Evolutionary conservation across 2,329 filamentous ascomycete genomes (phyloP).

Genomic region (Calycina marina): DNA sequence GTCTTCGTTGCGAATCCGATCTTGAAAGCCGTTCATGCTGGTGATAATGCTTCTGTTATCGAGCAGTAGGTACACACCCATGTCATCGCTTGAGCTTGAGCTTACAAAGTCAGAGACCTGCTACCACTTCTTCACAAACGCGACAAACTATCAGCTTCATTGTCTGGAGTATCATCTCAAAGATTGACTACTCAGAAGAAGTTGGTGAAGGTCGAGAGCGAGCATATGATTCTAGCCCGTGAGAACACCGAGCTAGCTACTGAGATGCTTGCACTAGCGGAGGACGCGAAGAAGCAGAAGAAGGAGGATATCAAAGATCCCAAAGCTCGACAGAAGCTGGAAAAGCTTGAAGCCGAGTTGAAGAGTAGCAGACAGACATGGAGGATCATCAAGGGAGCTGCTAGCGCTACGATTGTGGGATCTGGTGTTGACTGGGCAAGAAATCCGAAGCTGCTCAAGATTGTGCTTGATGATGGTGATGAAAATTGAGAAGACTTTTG

Average conservation of each 20-base stretch:
- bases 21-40: conserved; percentile 61
- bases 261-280: conserved; percentile 47
- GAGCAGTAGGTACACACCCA: conserved; percentile 42
- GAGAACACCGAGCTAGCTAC: conserved; percentile 49
- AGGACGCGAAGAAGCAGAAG: conserved; percentile 37
- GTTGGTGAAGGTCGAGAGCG: conserved; percentile 41
- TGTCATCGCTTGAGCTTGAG: conserved; percentile 3
- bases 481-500: conserved; percentile 23
- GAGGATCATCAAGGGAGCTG: conserved; percentile 62
- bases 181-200: conserved; percentile 35
- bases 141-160: conserved; percentile 48
- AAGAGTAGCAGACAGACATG: conserved; percentile 50
- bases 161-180: conserved; percentile 43
- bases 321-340: conserved; percentile 38
- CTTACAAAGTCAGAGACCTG: conserved; percentile 27
- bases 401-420: conserved; percentile 65
- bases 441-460: conserved; percentile 49
- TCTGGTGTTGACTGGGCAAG: conserved; percentile 73
- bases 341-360: conserved; percentile 41
- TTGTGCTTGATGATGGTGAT: conserved; percentile 56
- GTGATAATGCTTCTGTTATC: conserved; percentile 44
- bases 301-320: conserved; percentile 38
- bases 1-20: conserved; percentile 62
- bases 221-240: conserved; percentile 38
- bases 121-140: conserved; percentile 50